These are phyloP conservation scores for Hypocrella siamensis DNA, from an alignment of 2,329 filamentous ascomycete species.

Conservation along the genomic window DNA sequence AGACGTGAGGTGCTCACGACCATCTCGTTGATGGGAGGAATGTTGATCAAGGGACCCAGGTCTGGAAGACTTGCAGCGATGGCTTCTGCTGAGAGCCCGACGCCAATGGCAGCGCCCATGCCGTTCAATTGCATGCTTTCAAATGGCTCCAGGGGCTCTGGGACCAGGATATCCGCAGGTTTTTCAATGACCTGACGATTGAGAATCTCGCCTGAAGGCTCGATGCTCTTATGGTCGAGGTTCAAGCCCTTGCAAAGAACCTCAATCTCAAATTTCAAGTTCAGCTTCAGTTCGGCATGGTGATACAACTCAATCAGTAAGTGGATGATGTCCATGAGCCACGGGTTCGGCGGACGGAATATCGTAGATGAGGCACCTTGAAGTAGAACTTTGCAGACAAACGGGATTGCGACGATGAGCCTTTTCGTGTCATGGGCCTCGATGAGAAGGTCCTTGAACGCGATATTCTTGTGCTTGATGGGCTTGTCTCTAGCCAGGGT, in stretches of 20 bases:
- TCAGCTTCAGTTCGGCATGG: slow-evolving; percentile 82
- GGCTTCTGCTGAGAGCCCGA: slow-evolving; percentile 60
- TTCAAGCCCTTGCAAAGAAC: slow-evolving; percentile 86
- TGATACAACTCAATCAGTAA: slow-evolving; percentile 89
- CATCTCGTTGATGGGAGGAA: slow-evolving; percentile 69
- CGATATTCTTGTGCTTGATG: slow-evolving; percentile 91
- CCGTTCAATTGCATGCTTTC: slow-evolving; percentile 69
- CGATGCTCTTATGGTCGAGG: slow-evolving; percentile 83
- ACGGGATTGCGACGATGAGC: slow-evolving; percentile 83
- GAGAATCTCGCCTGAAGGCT: slow-evolving; percentile 73
- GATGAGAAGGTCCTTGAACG: slow-evolving; percentile 87
- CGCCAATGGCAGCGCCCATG: slow-evolving; percentile 50
- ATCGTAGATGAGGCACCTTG: slow-evolving; percentile 75
- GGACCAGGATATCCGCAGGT: slow-evolving; percentile 39
- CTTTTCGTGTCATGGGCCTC: slow-evolving; percentile 90
- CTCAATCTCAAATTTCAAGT: slow-evolving; percentile 97
- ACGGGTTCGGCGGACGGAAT: slow-evolving; percentile 90
- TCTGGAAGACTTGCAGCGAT: slow-evolving; percentile 74
- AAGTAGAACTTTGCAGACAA: slow-evolving; percentile 88
- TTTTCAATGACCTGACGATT: slow-evolving; percentile 55
- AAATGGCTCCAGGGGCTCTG: slow-evolving; percentile 64
- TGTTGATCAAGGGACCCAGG: slow-evolving; percentile 60
- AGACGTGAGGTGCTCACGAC: slow-evolving; percentile 54
- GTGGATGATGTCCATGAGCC: slow-evolving; percentile 91
- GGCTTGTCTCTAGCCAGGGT: slow-evolving; percentile 89